Conservation (phyloP, 2,329 filamentous ascomycete species). For the Penicillium digitatum region DNA sequence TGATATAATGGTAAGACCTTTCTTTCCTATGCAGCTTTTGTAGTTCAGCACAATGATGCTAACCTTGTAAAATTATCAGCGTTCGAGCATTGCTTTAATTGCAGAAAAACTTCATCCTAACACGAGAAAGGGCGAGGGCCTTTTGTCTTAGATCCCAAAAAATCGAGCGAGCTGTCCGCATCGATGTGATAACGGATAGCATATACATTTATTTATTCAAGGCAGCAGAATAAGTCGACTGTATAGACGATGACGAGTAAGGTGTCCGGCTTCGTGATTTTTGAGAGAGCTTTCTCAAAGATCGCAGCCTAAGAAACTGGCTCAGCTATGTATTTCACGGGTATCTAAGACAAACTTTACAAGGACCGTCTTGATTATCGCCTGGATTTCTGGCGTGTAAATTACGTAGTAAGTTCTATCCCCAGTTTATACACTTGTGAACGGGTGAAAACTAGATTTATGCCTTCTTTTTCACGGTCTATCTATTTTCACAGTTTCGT, state of each 20-base stretch:
- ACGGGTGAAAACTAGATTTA: constrained; percentile 17
- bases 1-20: constrained; percentile 28
- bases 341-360: constrained; percentile 32
- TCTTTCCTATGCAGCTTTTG: not conserved
- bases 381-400: constrained; percentile 33
- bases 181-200: constrained; percentile 23
- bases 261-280: constrained; percentile 23
- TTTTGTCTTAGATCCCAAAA: constrained; percentile 16
- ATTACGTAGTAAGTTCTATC: no score
- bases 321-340: constrained; percentile 24
- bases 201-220: constrained; percentile 22
- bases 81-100: no score
- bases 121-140: constrained; percentile 16
- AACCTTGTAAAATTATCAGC: no score
- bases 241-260: constrained; percentile 27
- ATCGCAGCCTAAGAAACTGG: constrained; percentile 20
- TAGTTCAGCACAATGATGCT: constrained; percentile 1
- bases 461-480: constrained; percentile 17
- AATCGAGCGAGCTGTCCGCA: constrained; percentile 14
- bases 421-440: no score
- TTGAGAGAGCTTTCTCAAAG: constrained; percentile 22
- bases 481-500: constrained; percentile 18
- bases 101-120: constrained; percentile 6
- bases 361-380: constrained; percentile 28
- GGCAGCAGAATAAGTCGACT: constrained; percentile 20